Percentiles rank a stretch among this genome's conserved stretches.
Evolutionary conservation across 495 filamentous ascomycete species (phyloP).

Genomic region (Penicillium mononematosum): DNA sequence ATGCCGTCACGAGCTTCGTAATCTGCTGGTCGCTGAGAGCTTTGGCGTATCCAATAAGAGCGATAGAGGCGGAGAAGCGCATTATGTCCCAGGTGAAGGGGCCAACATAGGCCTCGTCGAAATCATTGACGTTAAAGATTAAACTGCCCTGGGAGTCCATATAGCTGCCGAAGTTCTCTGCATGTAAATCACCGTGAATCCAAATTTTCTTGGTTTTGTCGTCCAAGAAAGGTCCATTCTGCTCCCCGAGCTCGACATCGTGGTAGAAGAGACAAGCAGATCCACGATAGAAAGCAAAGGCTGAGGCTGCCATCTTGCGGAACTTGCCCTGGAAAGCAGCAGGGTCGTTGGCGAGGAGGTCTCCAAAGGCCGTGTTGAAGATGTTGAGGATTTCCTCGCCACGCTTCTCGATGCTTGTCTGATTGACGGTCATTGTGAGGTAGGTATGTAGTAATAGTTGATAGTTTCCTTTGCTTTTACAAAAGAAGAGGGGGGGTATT

Average conservation of each 20-base stretch:
- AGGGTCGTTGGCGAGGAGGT: conserved; percentile 16
- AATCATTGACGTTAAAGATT: conserved; percentile 23
- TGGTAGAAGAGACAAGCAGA: conserved; percentile 20
- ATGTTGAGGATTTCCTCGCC: conserved; percentile 19
- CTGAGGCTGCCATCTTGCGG: conserved; percentile 23
- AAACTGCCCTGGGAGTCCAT: conserved; percentile 19
- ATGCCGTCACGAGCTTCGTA: conserved; percentile 11
- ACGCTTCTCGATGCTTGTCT: conserved; percentile 10
- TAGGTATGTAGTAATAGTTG: too few species aligned
- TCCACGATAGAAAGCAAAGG: conserved; percentile 22
- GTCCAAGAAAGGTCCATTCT: conserved; percentile 7
- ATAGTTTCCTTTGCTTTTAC: too few species aligned
- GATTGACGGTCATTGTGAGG: conserved; percentile 5
- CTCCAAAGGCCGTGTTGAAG: conserved; percentile 12
- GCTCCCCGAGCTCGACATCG: conserved; percentile 10
- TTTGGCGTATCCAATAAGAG: conserved; percentile 19
- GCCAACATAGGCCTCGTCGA: conserved; percentile 21
- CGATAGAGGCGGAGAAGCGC: conserved; percentile 17
- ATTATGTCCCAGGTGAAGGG: conserved; percentile 20
- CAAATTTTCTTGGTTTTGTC: conserved; percentile 15
- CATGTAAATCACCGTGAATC: conserved; percentile 22
- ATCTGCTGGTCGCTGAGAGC: conserved; percentile 21
- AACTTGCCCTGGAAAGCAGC: conserved; percentile 20
- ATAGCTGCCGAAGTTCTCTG: conserved; percentile 21
- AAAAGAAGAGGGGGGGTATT: too few species aligned